phyloP scores from a whole-genome alignment of 441 rosid genomes.

The Hura crepitans region DNA sequence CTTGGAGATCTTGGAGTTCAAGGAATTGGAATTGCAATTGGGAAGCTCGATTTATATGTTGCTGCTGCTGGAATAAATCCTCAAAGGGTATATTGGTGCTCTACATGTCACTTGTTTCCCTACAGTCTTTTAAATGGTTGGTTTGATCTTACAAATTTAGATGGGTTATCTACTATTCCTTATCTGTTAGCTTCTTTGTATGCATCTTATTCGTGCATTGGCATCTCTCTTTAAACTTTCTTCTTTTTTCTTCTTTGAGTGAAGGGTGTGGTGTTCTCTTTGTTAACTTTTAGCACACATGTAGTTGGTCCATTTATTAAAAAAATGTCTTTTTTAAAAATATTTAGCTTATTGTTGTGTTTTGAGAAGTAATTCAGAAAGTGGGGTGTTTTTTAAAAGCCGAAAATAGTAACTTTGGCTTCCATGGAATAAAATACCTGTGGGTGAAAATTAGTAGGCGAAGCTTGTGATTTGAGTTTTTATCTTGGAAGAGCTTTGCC shows the following conservation, averaged over 20 bases:
- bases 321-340: no score
- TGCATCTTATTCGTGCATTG: background rate
- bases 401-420: no score
- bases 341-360: no score
- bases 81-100: constrained; percentile 63
- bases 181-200: background rate
- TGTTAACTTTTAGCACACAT: background rate
- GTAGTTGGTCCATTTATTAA: background rate
- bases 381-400: no score
- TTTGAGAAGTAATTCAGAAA: no score
- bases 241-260: background rate
- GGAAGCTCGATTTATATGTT: constrained; percentile 95
- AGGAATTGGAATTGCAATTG: constrained; percentile 93
- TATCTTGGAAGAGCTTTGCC: no score
- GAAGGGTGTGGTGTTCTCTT: background rate
- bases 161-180: background rate
- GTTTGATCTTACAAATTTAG: background rate
- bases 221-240: background rate
- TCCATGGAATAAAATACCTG: no score
- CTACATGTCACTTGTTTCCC: background rate
- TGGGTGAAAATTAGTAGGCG: no score
- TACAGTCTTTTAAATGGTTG: background rate
- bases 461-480: no score
- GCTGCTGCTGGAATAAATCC: constrained; percentile 99
- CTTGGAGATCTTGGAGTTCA: constrained; percentile 99